Evolutionary conservation across 1,139 yeast species (phyloP).

Genomic region (Candida gigantensis): DNA sequence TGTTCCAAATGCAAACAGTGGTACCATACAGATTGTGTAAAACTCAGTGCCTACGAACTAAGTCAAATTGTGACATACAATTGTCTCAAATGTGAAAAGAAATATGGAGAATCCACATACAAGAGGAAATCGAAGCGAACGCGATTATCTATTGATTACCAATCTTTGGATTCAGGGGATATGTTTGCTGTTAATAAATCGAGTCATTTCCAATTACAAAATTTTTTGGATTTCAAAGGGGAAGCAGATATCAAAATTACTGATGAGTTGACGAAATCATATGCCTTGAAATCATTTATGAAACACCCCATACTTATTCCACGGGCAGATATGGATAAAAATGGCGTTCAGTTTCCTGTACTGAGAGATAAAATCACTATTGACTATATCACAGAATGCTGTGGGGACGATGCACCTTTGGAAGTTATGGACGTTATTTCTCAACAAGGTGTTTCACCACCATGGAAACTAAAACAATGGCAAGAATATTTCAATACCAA

Average conservation of each 20-base stretch:
- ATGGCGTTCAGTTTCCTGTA: conserved; percentile 43
- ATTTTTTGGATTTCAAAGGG: conserved; percentile 28
- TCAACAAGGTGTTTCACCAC: conserved; percentile 61
- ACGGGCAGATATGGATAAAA: conserved; percentile 24
- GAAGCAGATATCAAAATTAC: conserved; percentile 17
- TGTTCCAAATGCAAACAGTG: conserved; percentile 63
- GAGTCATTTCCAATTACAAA: conserved; percentile 61
- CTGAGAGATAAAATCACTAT: conserved; percentile 45
- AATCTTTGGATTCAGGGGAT: conserved; percentile 78
- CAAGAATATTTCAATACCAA: conserved; percentile 62
- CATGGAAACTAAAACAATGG: conserved; percentile 79
- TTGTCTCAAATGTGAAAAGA: conserved; percentile 48
- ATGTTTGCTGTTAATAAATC: conserved; percentile 56
- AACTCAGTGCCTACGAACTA: conserved; percentile 36
- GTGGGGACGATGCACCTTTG: conserved; percentile 65
- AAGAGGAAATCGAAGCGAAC: conserved; percentile 61
- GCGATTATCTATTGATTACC: conserved; percentile 64
- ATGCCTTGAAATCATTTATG: conserved; percentile 29
- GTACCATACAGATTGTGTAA: conserved; percentile 60
- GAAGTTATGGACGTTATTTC: conserved; percentile 92
- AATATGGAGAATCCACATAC: conserved; percentile 54
- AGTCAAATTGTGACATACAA: conserved; percentile 52
- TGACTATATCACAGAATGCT: conserved; percentile 54
- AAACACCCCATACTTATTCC: conserved; percentile 36
- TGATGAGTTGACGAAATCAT: conserved; percentile 35